Percentiles rank a stretch among this genome's conserved stretches.
phyloP scores from a whole-genome alignment of 83 land plant genomes.

The Larix sibirica region DNA sequence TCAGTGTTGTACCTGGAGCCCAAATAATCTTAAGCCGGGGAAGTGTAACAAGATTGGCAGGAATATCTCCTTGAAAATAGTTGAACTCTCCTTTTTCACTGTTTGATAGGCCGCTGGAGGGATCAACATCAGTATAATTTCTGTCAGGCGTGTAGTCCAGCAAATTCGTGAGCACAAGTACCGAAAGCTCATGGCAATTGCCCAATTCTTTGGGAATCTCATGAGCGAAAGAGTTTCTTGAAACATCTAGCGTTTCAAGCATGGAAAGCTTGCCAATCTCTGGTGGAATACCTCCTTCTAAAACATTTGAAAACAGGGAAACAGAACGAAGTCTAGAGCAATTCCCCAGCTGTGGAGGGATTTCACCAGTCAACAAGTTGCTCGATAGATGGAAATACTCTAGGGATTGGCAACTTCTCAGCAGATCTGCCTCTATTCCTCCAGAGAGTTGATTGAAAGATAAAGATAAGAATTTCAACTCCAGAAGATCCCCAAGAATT shows the following conservation, averaged over 20 bases:
- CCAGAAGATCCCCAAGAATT: constrained; percentile 18
- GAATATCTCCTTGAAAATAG: constrained; percentile 38
- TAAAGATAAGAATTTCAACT: constrained; percentile 14
- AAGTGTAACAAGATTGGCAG: constrained; percentile 20
- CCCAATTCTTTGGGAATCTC: constrained; percentile 50
- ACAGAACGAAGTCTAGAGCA: constrained; percentile 35
- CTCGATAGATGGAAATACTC: constrained; percentile 38
- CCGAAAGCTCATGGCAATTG: constrained; percentile 42
- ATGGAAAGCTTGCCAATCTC: constrained; percentile 41
- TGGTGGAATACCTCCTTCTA: constrained; percentile 54
- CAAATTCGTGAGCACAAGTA: constrained; percentile 46
- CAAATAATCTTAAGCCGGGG: constrained; percentile 43
- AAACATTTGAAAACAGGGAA: constrained; percentile 40
- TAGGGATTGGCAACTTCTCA: constrained; percentile 25
- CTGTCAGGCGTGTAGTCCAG: constrained; percentile 7
- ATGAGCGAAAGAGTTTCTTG: constrained; percentile 53
- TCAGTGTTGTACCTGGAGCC: constrained; percentile 56
- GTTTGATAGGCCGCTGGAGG: constrained; percentile 8
- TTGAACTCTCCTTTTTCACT: constrained; percentile 32
- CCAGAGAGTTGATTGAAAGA: constrained; percentile 41
- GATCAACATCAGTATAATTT: neutral
- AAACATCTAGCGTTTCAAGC: constrained; percentile 52
- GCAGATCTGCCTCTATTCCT: constrained; percentile 7
- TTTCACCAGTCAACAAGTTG: constrained; percentile 38
- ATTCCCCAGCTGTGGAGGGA: constrained; percentile 49